These are phyloP conservation scores for Infundibulicybe gibba DNA, from an alignment of 768 basidiomycete genomes.

Conservation along the genomic window DNA sequence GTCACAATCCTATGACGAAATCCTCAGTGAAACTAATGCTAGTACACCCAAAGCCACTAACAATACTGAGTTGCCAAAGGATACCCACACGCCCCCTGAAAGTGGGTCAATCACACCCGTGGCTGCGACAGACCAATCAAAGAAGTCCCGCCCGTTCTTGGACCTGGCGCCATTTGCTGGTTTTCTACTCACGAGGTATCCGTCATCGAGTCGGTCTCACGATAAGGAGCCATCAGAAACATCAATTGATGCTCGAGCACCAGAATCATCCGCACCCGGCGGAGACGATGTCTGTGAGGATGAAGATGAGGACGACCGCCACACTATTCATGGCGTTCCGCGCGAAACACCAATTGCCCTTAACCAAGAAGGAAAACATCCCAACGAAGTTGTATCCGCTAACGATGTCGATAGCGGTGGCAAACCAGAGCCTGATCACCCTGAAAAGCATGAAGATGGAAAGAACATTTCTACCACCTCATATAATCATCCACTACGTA, in stretches of 20 bases:
- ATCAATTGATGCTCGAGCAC: conserved; percentile 10
- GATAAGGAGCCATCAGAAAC: conserved; percentile 8
- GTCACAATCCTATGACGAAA: conserved; percentile 15
- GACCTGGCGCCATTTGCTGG: conserved; percentile 62
- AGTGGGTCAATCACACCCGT: conserved; percentile 63
- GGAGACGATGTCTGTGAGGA: conserved; percentile 12
- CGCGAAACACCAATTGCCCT: conserved; percentile 13
- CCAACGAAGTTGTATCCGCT: conserved; percentile 5
- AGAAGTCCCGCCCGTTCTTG: conserved; percentile 46
- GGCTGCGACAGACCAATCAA: conserved; percentile 31
- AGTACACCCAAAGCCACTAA: conserved; percentile 34
- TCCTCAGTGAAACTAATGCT: conserved; percentile 18
- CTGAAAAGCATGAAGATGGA: background rate
- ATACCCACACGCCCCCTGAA: conserved; percentile 37
- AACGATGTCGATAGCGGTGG: too few relatives aligned
- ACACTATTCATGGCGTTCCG: conserved; percentile 41
- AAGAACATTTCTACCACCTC: too few relatives aligned
- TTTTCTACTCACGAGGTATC: conserved; percentile 60
- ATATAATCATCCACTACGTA: too few relatives aligned
- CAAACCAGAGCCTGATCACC: too few relatives aligned
- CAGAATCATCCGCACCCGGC: conserved; percentile 4
- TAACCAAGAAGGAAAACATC: conserved; percentile 4
- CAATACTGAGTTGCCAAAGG: conserved; percentile 20
- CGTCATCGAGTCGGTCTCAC: conserved; percentile 35
- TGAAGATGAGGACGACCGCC: conserved; percentile 38